phyloP scores from a whole-genome alignment of 495 filamentous ascomycete species.

The Neohortaea acidophila region DNA sequence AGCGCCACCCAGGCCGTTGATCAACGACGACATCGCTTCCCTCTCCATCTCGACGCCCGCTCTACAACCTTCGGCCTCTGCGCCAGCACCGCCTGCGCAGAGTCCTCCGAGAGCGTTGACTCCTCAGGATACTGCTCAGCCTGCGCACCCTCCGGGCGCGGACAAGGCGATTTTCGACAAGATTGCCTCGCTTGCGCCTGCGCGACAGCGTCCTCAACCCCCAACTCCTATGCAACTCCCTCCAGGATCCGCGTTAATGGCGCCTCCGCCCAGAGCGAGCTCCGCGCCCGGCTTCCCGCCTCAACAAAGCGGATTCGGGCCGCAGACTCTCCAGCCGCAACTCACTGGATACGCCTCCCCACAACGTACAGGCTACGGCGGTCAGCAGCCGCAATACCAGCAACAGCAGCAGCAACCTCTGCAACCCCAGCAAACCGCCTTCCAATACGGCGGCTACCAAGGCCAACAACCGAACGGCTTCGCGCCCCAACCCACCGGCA shows the following conservation, averaged over 20 bases:
- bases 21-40: constrained; percentile 13
- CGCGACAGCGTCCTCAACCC: constrained; percentile 54
- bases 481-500: constrained; percentile 15
- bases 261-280: constrained; percentile 67
- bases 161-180: constrained; percentile 36
- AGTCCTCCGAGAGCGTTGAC: constrained; percentile 27
- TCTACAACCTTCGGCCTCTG: constrained; percentile 24
- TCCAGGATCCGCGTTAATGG: constrained; percentile 55
- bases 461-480: constrained; percentile 14
- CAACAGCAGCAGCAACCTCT: constrained; percentile 29
- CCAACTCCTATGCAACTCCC: constrained; percentile 45
- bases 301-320: constrained; percentile 55
- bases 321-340: constrained; percentile 66
- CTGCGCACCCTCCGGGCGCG: constrained; percentile 32
- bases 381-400: constrained; percentile 29
- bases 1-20: constrained; percentile 5
- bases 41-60: constrained; percentile 15
- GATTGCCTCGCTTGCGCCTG: constrained; percentile 20
- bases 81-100: constrained; percentile 27
- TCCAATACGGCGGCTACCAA: constrained; percentile 13
- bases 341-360: constrained; percentile 70
- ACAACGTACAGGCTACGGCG: no score
- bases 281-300: constrained; percentile 74
- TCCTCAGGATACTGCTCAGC: constrained; percentile 13
- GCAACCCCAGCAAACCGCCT: constrained; percentile 32